These are phyloP conservation scores for Annona squamosa DNA, from an alignment of 164 flowering plant species.

Conservation along the genomic window DNA sequence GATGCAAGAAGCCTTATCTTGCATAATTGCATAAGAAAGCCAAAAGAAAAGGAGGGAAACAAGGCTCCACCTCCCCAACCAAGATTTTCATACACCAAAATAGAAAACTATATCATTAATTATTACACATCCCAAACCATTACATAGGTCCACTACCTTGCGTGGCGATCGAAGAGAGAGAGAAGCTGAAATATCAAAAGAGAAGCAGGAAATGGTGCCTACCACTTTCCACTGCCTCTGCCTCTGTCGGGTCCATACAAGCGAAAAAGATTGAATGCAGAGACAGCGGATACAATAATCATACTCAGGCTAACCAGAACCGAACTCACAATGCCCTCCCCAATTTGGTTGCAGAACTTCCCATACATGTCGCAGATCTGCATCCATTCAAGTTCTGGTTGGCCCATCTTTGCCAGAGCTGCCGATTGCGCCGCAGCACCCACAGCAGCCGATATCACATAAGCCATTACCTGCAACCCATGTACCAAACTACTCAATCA, in stretches of 20 bases:
- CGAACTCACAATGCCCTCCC: constrained; percentile 71
- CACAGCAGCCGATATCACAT: constrained; percentile 57
- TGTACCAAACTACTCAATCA: neutral
- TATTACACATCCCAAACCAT: neutral
- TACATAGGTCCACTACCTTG: neutral
- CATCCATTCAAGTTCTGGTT: constrained; percentile 84
- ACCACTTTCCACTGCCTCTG: constrained; percentile 44
- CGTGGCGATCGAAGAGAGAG: neutral
- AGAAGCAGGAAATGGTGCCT: constrained; percentile 1
- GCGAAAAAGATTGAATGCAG: constrained; percentile 88
- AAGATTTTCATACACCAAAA: neutral
- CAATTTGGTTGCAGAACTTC: constrained; percentile 82
- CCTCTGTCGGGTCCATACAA: constrained; percentile 55
- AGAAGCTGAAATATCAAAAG: neutral
- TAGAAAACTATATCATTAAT: neutral
- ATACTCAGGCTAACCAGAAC: constrained; percentile 48
- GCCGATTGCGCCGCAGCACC: constrained; percentile 76
- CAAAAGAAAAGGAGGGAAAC: neutral
- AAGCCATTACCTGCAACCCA: constrained; percentile 58
- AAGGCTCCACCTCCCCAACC: neutral
- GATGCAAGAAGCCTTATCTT: too few relatives aligned
- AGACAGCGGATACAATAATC: constrained; percentile 55
- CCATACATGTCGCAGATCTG: constrained; percentile 68
- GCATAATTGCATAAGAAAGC: too few relatives aligned
- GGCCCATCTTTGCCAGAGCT: constrained; percentile 53